These are phyloP conservation scores for Claviceps citrina DNA, from an alignment of 2,329 filamentous ascomycete species.

Conservation along the genomic window DNA sequence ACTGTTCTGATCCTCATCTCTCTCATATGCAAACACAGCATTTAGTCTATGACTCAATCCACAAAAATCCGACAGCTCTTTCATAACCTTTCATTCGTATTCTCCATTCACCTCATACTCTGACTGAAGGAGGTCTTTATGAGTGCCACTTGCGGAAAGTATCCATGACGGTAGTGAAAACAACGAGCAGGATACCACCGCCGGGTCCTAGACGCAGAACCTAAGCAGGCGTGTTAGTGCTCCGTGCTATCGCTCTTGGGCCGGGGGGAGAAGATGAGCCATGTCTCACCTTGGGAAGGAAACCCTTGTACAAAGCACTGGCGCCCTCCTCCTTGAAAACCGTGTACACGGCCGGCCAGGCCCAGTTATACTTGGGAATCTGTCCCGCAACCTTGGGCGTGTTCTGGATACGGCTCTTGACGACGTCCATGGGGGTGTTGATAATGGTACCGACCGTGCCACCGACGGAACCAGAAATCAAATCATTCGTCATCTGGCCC, in stretches of 20 bases:
- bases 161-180: slow-evolving; percentile 80
- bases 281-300: slow-evolving; percentile 80
- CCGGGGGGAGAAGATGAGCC: slow-evolving; percentile 13
- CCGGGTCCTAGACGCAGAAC: slow-evolving; percentile 37
- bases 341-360: slow-evolving; percentile 70
- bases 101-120: not conserved
- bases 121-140: not conserved
- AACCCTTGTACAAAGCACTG: slow-evolving; percentile 87
- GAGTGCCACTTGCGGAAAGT: slow-evolving; percentile 58
- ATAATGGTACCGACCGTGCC: slow-evolving; percentile 78
- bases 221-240: slow-evolving; percentile 11
- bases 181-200: slow-evolving; percentile 60
- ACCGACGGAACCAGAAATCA: slow-evolving; percentile 73
- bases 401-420: slow-evolving; percentile 98
- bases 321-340: slow-evolving; percentile 92
- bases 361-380: slow-evolving; percentile 96
- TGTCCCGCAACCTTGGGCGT: slow-evolving; percentile 66
- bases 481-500: slow-evolving; percentile 70
- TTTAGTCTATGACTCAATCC: not conserved
- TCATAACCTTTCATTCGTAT: too few species aligned
- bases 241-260: not conserved
- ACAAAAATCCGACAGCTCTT: not conserved
- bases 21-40: not conserved
- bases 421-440: slow-evolving; percentile 93
- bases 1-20: too few species aligned